Conservation (phyloP, 495 filamentous ascomycete genomes). For the Parathielavia appendiculata region DNA sequence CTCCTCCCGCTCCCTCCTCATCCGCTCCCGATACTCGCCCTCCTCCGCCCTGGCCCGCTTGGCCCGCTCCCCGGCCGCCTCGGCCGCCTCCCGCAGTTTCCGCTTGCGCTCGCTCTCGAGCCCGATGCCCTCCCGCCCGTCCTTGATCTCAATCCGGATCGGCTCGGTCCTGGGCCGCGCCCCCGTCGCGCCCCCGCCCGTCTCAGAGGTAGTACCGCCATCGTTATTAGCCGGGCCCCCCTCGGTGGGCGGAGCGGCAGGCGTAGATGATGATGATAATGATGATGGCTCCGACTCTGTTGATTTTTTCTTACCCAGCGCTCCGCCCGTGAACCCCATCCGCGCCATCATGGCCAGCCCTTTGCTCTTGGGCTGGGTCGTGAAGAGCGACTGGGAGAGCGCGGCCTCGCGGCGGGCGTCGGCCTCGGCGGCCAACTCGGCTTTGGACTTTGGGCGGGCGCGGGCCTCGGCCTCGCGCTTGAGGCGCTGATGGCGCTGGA, state of each 20-base stretch:
- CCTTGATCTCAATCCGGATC: constrained; percentile 64
- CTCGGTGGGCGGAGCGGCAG: too few species aligned
- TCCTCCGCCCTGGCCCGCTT: constrained; percentile 66
- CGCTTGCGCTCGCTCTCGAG: constrained; percentile 76
- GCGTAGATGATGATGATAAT: not conserved
- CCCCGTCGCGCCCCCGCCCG: too few species aligned
- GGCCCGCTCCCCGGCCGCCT: constrained; percentile 43
- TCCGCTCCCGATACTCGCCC: constrained; percentile 69
- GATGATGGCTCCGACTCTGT: not conserved
- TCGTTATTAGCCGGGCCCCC: too few species aligned
- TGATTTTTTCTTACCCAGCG: constrained; percentile 51
- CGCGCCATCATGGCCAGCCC: constrained; percentile 95
- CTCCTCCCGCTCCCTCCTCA: constrained; percentile 66
- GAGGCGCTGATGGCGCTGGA: constrained; percentile 51
- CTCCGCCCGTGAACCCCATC: constrained; percentile 76
- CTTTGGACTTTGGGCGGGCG: constrained; percentile 68
- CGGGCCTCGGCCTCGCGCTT: constrained; percentile 55
- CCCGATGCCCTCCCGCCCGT: constrained; percentile 81
- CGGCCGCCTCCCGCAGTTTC: constrained; percentile 63
- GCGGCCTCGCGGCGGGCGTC: constrained; percentile 66
- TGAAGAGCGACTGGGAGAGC: constrained; percentile 62
- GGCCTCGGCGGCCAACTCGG: constrained; percentile 68
- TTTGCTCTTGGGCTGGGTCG: constrained; percentile 51
- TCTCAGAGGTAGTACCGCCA: too few species aligned
- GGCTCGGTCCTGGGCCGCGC: constrained; percentile 51